Base-by-base conservation (phyloP, 2,329 filamentous ascomycete genomes). In the Fusarium bactridioides region DNA sequence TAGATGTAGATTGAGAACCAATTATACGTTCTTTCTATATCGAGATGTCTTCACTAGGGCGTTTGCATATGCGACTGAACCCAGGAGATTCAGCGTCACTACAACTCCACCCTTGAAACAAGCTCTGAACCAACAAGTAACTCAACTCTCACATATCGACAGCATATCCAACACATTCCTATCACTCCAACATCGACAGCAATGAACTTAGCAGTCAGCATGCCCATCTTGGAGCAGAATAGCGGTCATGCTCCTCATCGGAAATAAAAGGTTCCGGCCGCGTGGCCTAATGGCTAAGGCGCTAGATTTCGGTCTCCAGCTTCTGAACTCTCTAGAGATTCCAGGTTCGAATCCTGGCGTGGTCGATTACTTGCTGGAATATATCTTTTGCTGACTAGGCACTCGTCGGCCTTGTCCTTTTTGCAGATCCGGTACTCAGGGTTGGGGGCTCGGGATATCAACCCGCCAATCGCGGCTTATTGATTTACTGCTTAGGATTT, bases 201-300 rank as follows among this genome's bases (percentile, higher is more conserved):
- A 18, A 41, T n/a, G 37, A 16, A 13, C 29, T 38, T 2, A 33
- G 5, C n/a, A 5, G 6, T 2, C 4, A 2, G 0, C 3, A 0
- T 3, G 0, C 7, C 21, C 7, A 51, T 33, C 10, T 47, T 69
- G 12, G 2, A 21, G 5, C 5, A 27, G 3, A 33, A 53, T 62
- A 64, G 5, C 5, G 2, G 2, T 1, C 7, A 4, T 1, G 10
- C 4, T 31, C 19, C 19, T 15, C 23, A 58, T 47, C 50, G 16
- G 40, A 57, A 21, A 37, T 54, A 4, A 51, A 56, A 58, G 31
- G 25, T 64, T 69, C 64, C 72, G 80, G 81, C 81, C 81, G 81
- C 81, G 80, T 83, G 80, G 81, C 81, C 79, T 80, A 83, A 83
- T 83, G 81, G 81, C 72, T 82, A 83, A 80, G 79, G 81, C 81